phyloP scores from a whole-genome alignment of 345 rosid genomes.

The Geranium brycei region DNA sequence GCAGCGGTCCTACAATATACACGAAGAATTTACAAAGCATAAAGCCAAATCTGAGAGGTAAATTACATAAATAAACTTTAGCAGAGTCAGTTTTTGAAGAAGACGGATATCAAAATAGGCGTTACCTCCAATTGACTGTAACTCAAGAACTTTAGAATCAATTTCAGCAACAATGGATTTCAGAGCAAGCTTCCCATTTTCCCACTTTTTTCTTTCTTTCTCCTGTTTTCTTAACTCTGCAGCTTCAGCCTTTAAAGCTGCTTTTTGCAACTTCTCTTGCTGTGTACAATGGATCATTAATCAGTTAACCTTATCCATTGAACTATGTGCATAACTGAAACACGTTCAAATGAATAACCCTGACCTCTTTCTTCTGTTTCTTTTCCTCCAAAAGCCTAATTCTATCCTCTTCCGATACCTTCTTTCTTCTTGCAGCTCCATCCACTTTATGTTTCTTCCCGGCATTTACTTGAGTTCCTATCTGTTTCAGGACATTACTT shows the following conservation, averaged over 20 bases:
- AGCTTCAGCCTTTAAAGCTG: conserved; percentile 68
- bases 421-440: conserved; percentile 33
- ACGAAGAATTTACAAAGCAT: conserved; percentile 17
- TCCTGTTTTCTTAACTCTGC: conserved; percentile 61
- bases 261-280: conserved; percentile 75
- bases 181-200: conserved; percentile 71
- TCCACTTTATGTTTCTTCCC: conserved; percentile 18
- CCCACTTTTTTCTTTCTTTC: conserved; percentile 78
- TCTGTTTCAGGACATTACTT: conserved; percentile 15
- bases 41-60: conserved; percentile 3
- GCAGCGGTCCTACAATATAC: conserved; percentile 56
- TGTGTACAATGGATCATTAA: conserved; percentile 25
- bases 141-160: conserved; percentile 72
- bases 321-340: not conserved
- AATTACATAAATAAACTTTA: conserved; percentile 10
- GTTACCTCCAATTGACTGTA: conserved; percentile 71
- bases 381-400: conserved; percentile 49
- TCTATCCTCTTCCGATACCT: conserved; percentile 42
- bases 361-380: conserved; percentile 65
- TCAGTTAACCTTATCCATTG: not conserved
- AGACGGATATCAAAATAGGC: conserved; percentile 3
- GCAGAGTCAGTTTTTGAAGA: not conserved
- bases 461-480: conserved; percentile 10
- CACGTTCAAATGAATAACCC: not conserved
- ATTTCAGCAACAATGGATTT: conserved; percentile 75